Evolutionary conservation across 352 stramenopile species (phyloP).

Genomic region (Aphanomyces invadans): DNA sequence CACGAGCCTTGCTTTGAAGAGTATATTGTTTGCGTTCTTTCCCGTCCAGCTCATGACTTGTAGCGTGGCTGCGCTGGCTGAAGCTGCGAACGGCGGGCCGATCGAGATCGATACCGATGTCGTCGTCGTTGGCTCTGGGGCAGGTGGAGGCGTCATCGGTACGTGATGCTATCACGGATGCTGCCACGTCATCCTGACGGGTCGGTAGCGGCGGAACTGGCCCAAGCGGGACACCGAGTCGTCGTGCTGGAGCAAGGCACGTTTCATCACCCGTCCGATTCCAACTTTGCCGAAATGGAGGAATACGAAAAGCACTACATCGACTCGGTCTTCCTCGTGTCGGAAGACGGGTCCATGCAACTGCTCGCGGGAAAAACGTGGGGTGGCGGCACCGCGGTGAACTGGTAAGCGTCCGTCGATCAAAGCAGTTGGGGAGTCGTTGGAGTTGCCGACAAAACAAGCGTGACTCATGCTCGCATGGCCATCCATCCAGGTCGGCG

Average conservation of each 20-base stretch:
- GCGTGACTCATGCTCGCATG: too few species aligned
- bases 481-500: constrained; percentile 14
- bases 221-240: constrained; percentile 28
- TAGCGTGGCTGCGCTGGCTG: constrained; percentile 13
- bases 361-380: constrained; percentile 27
- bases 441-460: too few species aligned
- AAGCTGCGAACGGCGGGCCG: background rate
- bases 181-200: background rate
- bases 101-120: constrained; percentile 22
- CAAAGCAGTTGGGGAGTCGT: too few species aligned
- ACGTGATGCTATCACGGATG: background rate
- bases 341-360: constrained; percentile 26
- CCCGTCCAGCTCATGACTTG: background rate
- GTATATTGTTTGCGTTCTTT: background rate
- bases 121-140: constrained; percentile 16
- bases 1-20: constrained; percentile 15
- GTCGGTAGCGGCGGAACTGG: constrained; percentile 21
- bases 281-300: constrained; percentile 23
- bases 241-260: constrained; percentile 30
- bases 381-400: constrained; percentile 28
- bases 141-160: constrained; percentile 19
- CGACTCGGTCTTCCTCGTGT: constrained; percentile 24
- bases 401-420: constrained; percentile 20
- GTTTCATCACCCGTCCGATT: constrained; percentile 19
- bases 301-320: constrained; percentile 26